These are phyloP conservation scores for Agaricus sinodeliciosus DNA, from an alignment of 768 basidiomycete genomes.

Conservation along the genomic window DNA sequence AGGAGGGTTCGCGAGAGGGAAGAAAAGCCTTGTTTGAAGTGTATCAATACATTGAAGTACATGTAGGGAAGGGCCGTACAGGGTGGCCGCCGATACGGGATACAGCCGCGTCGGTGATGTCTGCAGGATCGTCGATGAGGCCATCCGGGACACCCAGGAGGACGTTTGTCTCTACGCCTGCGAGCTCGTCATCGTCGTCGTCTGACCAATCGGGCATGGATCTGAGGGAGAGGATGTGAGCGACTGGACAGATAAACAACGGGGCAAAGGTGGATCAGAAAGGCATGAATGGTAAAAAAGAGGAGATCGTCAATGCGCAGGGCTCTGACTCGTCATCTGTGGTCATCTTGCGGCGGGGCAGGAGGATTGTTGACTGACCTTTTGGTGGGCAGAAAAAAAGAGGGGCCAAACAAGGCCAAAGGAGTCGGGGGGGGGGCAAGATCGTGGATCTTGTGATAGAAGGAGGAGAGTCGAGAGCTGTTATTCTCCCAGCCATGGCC, in stretches of 20 bases:
- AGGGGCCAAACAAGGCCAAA: conserved; percentile 22
- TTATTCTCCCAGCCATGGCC: conserved; percentile 16
- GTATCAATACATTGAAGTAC: conserved; percentile 38
- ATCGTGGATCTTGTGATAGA: conserved; percentile 9
- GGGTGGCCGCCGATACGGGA: conserved; percentile 88
- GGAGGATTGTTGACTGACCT: conserved; percentile 11
- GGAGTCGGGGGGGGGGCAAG: conserved; percentile 4
- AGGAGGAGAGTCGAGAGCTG: too few relatives aligned
- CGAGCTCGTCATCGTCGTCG: conserved; percentile 58
- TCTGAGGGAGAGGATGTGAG: conserved; percentile 16
- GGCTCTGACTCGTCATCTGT: conserved; percentile 80
- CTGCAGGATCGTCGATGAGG: conserved; percentile 43
- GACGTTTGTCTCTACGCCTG: conserved; percentile 64
- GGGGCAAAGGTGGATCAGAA: conserved; percentile 49
- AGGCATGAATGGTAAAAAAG: conserved; percentile 86
- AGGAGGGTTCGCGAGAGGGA: conserved; percentile 51
- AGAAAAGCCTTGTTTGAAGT: conserved; percentile 59
- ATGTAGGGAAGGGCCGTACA: conserved; percentile 64
- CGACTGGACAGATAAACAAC: conserved; percentile 14
- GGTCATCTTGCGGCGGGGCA: conserved; percentile 27
- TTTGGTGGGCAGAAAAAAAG: conserved; percentile 9
- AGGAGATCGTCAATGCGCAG: conserved; percentile 55
- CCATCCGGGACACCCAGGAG: conserved; percentile 81
- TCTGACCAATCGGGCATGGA: conserved; percentile 70
- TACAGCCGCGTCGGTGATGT: conserved; percentile 71